Evolutionary conservation across 495 filamentous ascomycete genomes (phyloP).

Genomic region (Hypoxylon lenormandii): DNA sequence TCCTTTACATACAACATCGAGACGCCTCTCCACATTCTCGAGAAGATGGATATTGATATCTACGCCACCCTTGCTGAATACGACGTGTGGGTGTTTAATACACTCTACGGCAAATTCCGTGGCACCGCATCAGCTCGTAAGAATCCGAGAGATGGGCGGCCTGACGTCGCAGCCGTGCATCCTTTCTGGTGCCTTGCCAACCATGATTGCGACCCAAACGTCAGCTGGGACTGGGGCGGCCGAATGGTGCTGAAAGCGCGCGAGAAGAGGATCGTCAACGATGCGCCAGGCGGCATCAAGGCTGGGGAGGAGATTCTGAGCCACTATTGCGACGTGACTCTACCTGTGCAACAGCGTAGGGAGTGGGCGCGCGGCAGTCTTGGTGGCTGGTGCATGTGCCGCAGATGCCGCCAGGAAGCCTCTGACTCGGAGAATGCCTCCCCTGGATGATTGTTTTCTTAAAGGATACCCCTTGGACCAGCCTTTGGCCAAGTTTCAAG

Average conservation of each 20-base stretch:
- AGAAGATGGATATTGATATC: slow-evolving; percentile 90
- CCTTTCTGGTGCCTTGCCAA: slow-evolving; percentile 77
- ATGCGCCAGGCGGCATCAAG: slow-evolving; percentile 67
- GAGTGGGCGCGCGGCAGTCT: slow-evolving; percentile 89
- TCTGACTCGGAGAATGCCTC: slow-evolving; percentile 41
- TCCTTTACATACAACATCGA: slow-evolving; percentile 87
- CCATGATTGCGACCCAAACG: slow-evolving; percentile 93
- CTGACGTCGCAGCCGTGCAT: slow-evolving; percentile 78
- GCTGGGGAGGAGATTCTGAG: slow-evolving; percentile 86
- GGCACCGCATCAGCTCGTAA: slow-evolving; percentile 88
- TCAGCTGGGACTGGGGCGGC: slow-evolving; percentile 92
- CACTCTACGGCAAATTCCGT: slow-evolving; percentile 90
- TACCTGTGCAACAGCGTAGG: slow-evolving; percentile 80
- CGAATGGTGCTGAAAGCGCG: slow-evolving; percentile 75
- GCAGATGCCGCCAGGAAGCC: slow-evolving; percentile 73
- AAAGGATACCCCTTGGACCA: not conserved
- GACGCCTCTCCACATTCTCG: slow-evolving; percentile 82
- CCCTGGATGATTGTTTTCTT: slow-evolving; percentile 24
- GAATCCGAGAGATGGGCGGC: slow-evolving; percentile 75
- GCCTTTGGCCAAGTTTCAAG: slow-evolving; percentile 5
- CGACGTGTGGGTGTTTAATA: slow-evolving; percentile 95
- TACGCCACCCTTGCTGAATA: slow-evolving; percentile 73
- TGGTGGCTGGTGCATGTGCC: slow-evolving; percentile 85
- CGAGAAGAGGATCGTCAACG: slow-evolving; percentile 56
- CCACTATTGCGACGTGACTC: slow-evolving; percentile 90